Conservation (phyloP, 345 rosid species). For the Lenwebbia sp. region DNA sequence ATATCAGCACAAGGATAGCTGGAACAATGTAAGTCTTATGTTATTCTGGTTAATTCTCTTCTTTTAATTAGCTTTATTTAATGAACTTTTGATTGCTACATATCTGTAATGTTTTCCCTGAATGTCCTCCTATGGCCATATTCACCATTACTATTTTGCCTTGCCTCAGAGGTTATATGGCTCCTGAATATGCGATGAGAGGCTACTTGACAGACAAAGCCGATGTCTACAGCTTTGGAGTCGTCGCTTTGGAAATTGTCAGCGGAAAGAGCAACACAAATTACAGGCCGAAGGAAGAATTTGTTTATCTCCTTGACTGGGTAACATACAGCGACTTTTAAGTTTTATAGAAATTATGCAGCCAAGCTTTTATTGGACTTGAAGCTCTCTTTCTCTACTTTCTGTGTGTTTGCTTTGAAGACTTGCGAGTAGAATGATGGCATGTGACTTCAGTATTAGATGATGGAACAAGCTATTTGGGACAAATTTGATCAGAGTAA, state of each 20-base stretch:
- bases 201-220: slow-evolving; percentile 97
- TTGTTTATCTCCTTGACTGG: slow-evolving; percentile 93
- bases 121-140: background rate
- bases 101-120: background rate
- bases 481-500: background rate
- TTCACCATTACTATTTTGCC: background rate
- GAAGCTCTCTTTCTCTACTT: background rate
- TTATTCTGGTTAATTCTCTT: background rate
- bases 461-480: background rate
- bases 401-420: background rate
- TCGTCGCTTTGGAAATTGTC: slow-evolving; percentile 67
- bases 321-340: slow-evolving; percentile 9
- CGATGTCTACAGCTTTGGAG: slow-evolving; percentile 87
- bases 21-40: slow-evolving; percentile 47
- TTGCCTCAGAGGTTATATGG: slow-evolving; percentile 82
- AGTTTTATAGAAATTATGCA: background rate
- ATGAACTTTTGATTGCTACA: background rate
- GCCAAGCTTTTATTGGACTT: background rate
- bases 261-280: slow-evolving; percentile 94
- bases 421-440: background rate
- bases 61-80: background rate
- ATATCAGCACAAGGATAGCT: slow-evolving; percentile 62
- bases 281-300: slow-evolving; percentile 91
- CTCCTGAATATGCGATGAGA: slow-evolving; percentile 98
- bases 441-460: background rate